phyloP scores from a whole-genome alignment of 2,329 filamentous ascomycete species.

The Exserohilum rostratum region DNA sequence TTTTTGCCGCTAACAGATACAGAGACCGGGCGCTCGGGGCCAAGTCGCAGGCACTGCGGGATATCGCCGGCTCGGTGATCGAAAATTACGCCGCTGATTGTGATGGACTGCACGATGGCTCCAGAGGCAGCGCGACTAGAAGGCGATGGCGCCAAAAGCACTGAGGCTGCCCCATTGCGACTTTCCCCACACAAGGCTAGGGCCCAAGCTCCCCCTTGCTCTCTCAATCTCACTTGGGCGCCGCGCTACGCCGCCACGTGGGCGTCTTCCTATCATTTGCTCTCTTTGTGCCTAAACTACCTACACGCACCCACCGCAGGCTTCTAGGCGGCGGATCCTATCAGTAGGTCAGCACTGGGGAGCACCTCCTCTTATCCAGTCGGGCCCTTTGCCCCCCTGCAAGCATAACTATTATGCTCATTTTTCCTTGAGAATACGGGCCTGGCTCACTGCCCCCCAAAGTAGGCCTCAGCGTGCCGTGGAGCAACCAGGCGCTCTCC shows the following conservation, averaged over 20 bases:
- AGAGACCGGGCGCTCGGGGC: slow-evolving; percentile 1
- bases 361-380: slow-evolving; percentile 10
- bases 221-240: slow-evolving; percentile 6
- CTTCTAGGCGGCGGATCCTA: slow-evolving; percentile 9
- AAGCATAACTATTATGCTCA: neutral
- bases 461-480: slow-evolving; percentile 15
- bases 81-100: slow-evolving; percentile 8
- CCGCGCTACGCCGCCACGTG: slow-evolving; percentile 10
- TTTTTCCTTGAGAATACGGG: slow-evolving; percentile 5
- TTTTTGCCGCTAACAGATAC: slow-evolving; percentile 1
- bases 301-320: slow-evolving; percentile 2
- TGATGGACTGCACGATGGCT: neutral
- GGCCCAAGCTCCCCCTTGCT: slow-evolving; percentile 12
- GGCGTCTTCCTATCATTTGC: slow-evolving; percentile 2
- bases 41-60: slow-evolving; percentile 9
- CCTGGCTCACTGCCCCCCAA: slow-evolving; percentile 10
- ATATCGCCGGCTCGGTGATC: neutral
- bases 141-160: neutral
- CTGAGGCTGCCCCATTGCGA: slow-evolving; percentile 7
- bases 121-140: neutral
- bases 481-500: slow-evolving; percentile 15
- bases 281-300: slow-evolving; percentile 17
- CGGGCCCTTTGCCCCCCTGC: slow-evolving; percentile 16
- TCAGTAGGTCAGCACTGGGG: slow-evolving; percentile 2
- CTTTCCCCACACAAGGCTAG: slow-evolving; percentile 10